phyloP scores from a whole-genome alignment of 139 green algal species.

The Auxenochlorella pyrenoidosa region DNA sequence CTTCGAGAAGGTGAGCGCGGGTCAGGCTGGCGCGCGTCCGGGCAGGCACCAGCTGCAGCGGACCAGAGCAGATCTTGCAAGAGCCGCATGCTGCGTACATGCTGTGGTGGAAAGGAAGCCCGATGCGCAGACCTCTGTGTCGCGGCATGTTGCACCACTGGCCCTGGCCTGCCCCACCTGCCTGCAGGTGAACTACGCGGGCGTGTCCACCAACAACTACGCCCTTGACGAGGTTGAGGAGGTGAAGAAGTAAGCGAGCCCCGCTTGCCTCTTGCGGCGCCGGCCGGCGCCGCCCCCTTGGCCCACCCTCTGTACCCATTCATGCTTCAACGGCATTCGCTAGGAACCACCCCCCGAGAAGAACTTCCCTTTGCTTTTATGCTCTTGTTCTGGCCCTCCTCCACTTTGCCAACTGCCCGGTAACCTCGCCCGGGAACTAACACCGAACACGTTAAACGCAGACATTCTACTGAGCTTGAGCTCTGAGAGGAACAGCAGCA shows the following conservation, averaged over 20 bases:
- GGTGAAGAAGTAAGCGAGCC: background rate
- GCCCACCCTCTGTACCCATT: background rate
- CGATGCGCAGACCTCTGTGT: too few relatives aligned
- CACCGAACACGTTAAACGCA: background rate
- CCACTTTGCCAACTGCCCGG: background rate
- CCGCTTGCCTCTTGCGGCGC: background rate
- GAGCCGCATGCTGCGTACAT: too few relatives aligned
- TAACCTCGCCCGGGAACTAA: background rate
- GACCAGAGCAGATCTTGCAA: too few relatives aligned
- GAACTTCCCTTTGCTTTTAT: conserved; percentile 3
- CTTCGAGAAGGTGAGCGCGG: conserved; percentile 91
- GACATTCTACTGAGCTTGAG: too few relatives aligned
- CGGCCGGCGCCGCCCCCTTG: background rate
- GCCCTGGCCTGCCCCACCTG: too few relatives aligned
- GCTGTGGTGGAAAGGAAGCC: too few relatives aligned
- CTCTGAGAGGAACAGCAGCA: too few relatives aligned
- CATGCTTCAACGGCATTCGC: background rate
- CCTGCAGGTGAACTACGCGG: conserved; percentile 93
- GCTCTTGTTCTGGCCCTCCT: background rate
- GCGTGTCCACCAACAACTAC: conserved; percentile 98
- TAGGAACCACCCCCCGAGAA: background rate
- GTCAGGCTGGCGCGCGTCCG: background rate
- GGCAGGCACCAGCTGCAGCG: too few relatives aligned
- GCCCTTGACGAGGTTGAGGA: conserved; percentile 13
- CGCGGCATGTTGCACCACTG: too few relatives aligned